These are phyloP conservation scores for Aspergillus ustus DNA, from an alignment of 2,329 filamentous ascomycete species.

Conservation along the genomic window DNA sequence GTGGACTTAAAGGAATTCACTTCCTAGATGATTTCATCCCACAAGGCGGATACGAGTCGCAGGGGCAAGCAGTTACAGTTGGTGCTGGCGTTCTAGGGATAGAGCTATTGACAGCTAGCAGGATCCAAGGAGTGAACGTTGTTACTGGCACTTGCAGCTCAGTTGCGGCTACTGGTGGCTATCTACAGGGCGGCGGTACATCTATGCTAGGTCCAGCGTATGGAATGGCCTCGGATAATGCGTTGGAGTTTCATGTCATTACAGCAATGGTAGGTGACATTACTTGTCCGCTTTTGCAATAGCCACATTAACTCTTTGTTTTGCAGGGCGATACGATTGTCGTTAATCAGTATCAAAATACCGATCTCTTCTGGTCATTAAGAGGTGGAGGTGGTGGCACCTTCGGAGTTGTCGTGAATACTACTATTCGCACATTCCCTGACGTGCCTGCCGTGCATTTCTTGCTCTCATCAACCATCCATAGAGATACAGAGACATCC, in stretches of 20 bases:
- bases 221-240: conserved; percentile 4
- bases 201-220: neutral
- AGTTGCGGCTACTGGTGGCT: neutral
- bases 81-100: neutral
- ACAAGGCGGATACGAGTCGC: neutral
- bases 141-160: neutral
- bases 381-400: conserved; percentile 27
- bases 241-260: neutral
- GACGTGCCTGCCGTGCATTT: neutral
- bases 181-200: neutral
- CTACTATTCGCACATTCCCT: conserved; percentile 6
- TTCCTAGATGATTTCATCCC: neutral
- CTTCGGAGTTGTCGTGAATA: conserved; percentile 24
- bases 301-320: neutral
- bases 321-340: neutral
- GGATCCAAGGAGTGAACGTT: neutral
- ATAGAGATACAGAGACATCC: neutral
- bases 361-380: conserved; percentile 29
- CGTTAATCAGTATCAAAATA: conserved; percentile 25
- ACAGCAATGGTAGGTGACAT: neutral
- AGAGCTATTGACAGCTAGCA: neutral
- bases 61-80: neutral
- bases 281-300: neutral
- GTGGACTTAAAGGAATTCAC: neutral
- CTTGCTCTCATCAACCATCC: neutral